Conservation (phyloP, 768 basidiomycete genomes). For the Suillus placidus region DNA sequence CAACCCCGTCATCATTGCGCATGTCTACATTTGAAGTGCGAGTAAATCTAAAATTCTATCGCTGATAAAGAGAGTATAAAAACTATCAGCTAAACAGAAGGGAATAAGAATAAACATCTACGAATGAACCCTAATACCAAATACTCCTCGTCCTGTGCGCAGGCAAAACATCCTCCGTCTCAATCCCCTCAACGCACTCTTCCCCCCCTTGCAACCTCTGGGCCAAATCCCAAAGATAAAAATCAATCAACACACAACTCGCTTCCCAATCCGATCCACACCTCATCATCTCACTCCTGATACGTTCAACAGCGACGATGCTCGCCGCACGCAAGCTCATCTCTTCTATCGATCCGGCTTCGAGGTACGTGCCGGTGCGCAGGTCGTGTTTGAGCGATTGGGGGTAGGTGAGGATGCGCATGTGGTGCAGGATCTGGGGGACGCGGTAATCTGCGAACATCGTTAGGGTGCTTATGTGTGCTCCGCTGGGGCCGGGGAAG, state of each 20-base stretch:
- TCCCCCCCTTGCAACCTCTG: constrained; percentile 70
- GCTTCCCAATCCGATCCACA: constrained; percentile 32
- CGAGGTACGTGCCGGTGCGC: constrained; percentile 44
- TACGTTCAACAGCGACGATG: constrained; percentile 75
- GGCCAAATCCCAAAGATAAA: constrained; percentile 89
- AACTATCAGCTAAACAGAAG: neutral
- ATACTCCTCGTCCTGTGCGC: constrained; percentile 81
- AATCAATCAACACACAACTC: constrained; percentile 85
- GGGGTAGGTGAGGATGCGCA: constrained; percentile 76
- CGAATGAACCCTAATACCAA: constrained; percentile 67
- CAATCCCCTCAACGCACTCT: constrained; percentile 60
- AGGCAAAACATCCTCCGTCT: constrained; percentile 60
- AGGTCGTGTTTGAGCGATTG: constrained; percentile 57
- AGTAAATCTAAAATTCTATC: neutral
- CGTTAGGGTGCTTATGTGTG: constrained; percentile 71
- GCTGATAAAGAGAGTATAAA: neutral
- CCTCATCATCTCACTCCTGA: constrained; percentile 59
- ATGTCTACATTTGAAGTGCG: neutral
- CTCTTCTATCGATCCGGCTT: constrained; percentile 67
- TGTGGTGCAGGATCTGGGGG: constrained; percentile 87
- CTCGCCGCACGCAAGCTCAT: constrained; percentile 80
- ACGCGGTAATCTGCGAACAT: constrained; percentile 97
- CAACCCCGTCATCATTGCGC: neutral
- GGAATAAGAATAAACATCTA: neutral
- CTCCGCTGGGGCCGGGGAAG: constrained; percentile 60